Evolutionary conservation across 352 stramenopile genomes (phyloP).

Genomic region (Aphanomyces cochlioides): DNA sequence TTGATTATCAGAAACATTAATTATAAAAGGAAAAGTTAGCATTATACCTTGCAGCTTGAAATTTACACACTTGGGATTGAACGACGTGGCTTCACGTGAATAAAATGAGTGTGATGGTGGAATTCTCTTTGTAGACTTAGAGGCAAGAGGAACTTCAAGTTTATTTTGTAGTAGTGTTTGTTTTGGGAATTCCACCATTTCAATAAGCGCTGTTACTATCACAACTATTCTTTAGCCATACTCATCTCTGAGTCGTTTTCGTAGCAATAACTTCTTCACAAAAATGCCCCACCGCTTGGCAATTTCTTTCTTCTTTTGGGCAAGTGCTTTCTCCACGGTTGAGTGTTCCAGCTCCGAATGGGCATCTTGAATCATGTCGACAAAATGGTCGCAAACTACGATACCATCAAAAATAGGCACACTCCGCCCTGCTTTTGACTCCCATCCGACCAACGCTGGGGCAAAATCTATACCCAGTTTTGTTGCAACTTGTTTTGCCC

Average conservation of each 20-base stretch:
- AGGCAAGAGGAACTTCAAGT: too few relatives aligned
- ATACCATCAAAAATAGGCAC: constrained; percentile 72
- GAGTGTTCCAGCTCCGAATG: constrained; percentile 60
- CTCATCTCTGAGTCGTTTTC: constrained; percentile 68
- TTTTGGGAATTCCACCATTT: too few relatives aligned
- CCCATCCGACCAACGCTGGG: constrained; percentile 75
- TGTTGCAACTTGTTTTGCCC: constrained; percentile 58
- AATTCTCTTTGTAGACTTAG: too few relatives aligned
- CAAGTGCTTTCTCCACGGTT: constrained; percentile 68
- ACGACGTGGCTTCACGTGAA: too few relatives aligned
- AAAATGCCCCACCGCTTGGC: constrained; percentile 62
- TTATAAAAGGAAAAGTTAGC: too few relatives aligned
- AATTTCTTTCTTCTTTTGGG: constrained; percentile 55
- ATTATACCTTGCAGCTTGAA: too few relatives aligned
- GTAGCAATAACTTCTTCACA: constrained; percentile 59
- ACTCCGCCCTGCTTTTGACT: constrained; percentile 56
- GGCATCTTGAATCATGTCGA: constrained; percentile 58
- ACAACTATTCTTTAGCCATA: constrained; percentile 51
- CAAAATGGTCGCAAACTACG: constrained; percentile 46
- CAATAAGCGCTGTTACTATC: too few relatives aligned
- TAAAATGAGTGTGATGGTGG: too few relatives aligned
- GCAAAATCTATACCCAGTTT: constrained; percentile 77
- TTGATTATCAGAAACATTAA: too few relatives aligned
- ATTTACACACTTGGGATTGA: too few relatives aligned
- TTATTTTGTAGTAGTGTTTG: too few relatives aligned